These are phyloP conservation scores for Diaporthe capsici DNA, from an alignment of 2,329 filamentous ascomycete genomes.

Conservation along the genomic window DNA sequence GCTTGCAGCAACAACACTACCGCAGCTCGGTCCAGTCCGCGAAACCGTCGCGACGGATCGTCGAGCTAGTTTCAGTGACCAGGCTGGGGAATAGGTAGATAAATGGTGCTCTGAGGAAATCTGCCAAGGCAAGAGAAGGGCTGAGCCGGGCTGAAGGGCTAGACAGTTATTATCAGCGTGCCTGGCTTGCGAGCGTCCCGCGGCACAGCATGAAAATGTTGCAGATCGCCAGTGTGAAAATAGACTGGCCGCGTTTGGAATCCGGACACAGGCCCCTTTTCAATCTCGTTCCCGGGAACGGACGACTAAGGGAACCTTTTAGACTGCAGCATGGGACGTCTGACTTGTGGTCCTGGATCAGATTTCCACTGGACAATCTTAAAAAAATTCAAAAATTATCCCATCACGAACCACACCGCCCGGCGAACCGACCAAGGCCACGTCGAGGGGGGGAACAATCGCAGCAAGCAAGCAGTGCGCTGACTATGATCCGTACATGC, in stretches of 20 bases:
- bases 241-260: slow-evolving; percentile 23
- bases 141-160: neutral
- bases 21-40: slow-evolving; percentile 18
- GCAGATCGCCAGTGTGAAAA: slow-evolving; percentile 25
- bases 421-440: slow-evolving; percentile 1
- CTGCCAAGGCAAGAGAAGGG: neutral
- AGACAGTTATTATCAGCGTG: neutral
- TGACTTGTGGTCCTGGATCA: slow-evolving; percentile 28
- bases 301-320: slow-evolving; percentile 18
- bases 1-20: neutral
- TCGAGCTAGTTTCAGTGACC: neutral
- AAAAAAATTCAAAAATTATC: slow-evolving; percentile 5
- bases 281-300: slow-evolving; percentile 25
- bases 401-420: slow-evolving; percentile 27
- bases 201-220: slow-evolving; percentile 27
- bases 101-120: neutral
- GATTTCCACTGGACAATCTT: slow-evolving; percentile 27
- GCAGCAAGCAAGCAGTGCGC: neutral
- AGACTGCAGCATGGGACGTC: slow-evolving; percentile 15
- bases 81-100: neutral
- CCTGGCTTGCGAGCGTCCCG: neutral
- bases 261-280: slow-evolving; percentile 26
- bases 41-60: slow-evolving; percentile 9
- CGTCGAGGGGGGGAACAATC: neutral
- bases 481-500: slow-evolving; percentile 29